phyloP scores from a whole-genome alignment of 2,329 filamentous ascomycete genomes.

The Fonsecaea pedrosoi region DNA sequence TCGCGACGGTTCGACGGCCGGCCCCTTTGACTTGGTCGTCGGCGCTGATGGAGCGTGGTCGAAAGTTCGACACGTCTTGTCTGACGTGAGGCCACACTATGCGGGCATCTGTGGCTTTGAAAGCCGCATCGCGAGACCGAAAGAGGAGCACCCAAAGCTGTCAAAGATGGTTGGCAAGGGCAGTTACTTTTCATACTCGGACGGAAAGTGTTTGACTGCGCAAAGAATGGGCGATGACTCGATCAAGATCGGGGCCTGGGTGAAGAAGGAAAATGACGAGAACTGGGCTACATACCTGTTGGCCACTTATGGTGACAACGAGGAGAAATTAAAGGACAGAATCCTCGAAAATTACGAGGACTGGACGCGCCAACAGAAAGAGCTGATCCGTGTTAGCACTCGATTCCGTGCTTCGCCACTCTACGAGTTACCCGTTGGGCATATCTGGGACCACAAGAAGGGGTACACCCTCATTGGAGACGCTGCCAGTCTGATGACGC shows the following conservation, averaged over 20 bases:
- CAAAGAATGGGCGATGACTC: slow-evolving; percentile 37
- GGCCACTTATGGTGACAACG: slow-evolving; percentile 21
- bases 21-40: slow-evolving; percentile 52
- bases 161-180: slow-evolving; percentile 39
- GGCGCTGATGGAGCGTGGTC: slow-evolving; percentile 54
- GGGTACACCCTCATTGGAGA: slow-evolving; percentile 44
- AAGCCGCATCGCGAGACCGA: slow-evolving; percentile 38
- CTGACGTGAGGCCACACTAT: slow-evolving; percentile 45
- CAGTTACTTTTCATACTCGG: slow-evolving; percentile 39
- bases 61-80: slow-evolving; percentile 49
- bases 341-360: slow-evolving; percentile 38
- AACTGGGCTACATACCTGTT: slow-evolving; percentile 34
- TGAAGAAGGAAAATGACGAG: slow-evolving; percentile 38
- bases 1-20: slow-evolving; percentile 36
- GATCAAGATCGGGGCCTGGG: slow-evolving; percentile 43
- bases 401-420: slow-evolving; percentile 33
- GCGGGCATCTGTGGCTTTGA: slow-evolving; percentile 46
- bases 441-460: slow-evolving; percentile 39
- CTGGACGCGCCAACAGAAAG: slow-evolving; percentile 37
- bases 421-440: slow-evolving; percentile 40
- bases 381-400: slow-evolving; percentile 38
- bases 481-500: slow-evolving; percentile 43
- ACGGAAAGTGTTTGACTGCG: slow-evolving; percentile 33
- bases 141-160: slow-evolving; percentile 42
- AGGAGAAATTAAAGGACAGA: slow-evolving; percentile 31